These are phyloP conservation scores for Termitomyces sp. DNA, from an alignment of 768 basidiomycete genomes.

Conservation along the genomic window DNA sequence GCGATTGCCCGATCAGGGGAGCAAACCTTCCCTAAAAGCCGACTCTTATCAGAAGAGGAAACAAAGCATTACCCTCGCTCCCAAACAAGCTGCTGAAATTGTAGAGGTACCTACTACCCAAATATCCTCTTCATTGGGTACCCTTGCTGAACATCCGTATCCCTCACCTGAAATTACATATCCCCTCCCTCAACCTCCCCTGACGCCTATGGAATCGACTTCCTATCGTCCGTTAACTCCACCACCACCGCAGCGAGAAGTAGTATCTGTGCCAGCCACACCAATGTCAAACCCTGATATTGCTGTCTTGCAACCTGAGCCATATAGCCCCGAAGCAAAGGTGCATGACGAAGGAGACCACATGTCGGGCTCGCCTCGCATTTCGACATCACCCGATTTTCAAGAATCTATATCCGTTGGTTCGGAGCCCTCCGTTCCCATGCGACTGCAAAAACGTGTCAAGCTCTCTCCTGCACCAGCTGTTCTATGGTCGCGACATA, in stretches of 20 bases:
- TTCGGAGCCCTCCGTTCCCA: conserved; percentile 1
- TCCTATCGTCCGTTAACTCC: neutral
- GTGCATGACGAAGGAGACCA: neutral
- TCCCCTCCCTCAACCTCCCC: neutral
- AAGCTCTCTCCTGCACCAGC: conserved; percentile 8
- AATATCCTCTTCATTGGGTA: neutral
- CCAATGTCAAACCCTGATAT: conserved; percentile 27
- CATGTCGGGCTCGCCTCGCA: neutral
- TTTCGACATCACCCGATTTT: conserved; percentile 5
- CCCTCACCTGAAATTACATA: neutral
- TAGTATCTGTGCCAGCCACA: conserved; percentile 10
- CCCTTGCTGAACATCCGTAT: neutral
- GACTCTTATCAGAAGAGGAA: conserved; percentile 21
- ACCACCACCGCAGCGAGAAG: neutral
- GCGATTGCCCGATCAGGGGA: conserved; percentile 11
- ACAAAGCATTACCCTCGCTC: conserved; percentile 13
- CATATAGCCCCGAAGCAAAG: conserved; percentile 11
- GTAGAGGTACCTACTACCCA: neutral
- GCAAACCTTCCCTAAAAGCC: conserved; percentile 19
- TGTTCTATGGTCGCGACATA: conserved; percentile 4
- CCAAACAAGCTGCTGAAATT: conserved; percentile 11
- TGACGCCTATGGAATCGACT: neutral
- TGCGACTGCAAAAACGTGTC: conserved; percentile 13
- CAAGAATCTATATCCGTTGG: neutral
- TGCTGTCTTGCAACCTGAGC: conserved; percentile 11